Evolutionary conservation across 441 rosid genomes (phyloP).

Genomic region (Populus hybrid): DNA sequence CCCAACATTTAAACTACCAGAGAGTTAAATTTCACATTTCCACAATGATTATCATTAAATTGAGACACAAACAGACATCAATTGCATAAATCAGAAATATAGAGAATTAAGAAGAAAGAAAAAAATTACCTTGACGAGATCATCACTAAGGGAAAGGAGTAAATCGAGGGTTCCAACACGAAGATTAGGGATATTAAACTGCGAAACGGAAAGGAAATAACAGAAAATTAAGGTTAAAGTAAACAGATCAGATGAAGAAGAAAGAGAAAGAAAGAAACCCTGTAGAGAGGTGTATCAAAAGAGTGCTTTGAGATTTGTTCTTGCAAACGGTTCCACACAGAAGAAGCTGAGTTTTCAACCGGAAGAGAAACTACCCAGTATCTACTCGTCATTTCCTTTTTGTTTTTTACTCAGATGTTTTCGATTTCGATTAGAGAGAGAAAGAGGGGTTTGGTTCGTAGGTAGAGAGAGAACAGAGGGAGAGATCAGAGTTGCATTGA

Average conservation of each 20-base stretch:
- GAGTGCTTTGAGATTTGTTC: slow-evolving; percentile 95
- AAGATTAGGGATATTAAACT: slow-evolving; percentile 95
- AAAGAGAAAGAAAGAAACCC: slow-evolving; percentile 42
- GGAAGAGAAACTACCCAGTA: slow-evolving; percentile 96
- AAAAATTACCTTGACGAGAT: slow-evolving; percentile 71
- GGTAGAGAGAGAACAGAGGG: not conserved
- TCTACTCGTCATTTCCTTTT: slow-evolving; percentile 63
- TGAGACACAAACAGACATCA: not conserved
- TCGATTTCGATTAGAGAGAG: not conserved
- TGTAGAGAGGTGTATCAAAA: slow-evolving; percentile 92
- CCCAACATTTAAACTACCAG: not conserved
- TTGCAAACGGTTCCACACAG: slow-evolving; percentile 75
- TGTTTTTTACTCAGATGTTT: not conserved
- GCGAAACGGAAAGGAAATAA: slow-evolving; percentile 8
- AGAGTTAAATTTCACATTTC: not conserved
- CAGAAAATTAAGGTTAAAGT: not conserved
- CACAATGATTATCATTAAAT: not conserved
- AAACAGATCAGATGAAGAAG: slow-evolving; percentile 1
- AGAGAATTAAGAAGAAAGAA: not conserved
- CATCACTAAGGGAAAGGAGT: slow-evolving; percentile 92
- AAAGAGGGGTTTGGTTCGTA: not conserved
- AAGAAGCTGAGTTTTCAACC: slow-evolving; percentile 65
- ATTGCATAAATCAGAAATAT: not conserved
- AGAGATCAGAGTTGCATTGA: no score
- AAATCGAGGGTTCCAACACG: slow-evolving; percentile 98